Conservation (phyloP, 2,329 filamentous ascomycete genomes). For the Karstenula rhodostoma region DNA sequence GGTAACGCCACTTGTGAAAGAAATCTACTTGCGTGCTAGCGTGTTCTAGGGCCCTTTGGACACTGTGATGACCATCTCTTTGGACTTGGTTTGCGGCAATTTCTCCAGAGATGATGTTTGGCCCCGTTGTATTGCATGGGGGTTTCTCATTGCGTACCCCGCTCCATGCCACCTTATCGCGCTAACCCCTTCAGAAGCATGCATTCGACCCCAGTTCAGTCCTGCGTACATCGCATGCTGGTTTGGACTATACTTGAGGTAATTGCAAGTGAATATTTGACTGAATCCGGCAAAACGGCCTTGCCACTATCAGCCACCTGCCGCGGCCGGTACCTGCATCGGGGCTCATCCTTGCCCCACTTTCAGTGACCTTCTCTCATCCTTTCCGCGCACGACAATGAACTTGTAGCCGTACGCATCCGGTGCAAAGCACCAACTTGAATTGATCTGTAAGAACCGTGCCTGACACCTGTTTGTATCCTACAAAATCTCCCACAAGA, state of each 20-base stretch:
- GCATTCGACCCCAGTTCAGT: background rate
- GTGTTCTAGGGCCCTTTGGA: background rate
- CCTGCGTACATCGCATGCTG: too few relatives aligned
- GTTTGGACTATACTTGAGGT: too few relatives aligned
- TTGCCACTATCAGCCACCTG: background rate
- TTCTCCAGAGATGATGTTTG: background rate
- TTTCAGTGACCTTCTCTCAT: background rate
- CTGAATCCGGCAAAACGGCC: too few relatives aligned
- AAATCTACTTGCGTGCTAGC: constrained; percentile 2
- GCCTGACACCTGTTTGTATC: background rate
- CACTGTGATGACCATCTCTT: background rate
- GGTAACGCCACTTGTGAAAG: background rate
- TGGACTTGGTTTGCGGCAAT: background rate
- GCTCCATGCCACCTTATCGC: background rate
- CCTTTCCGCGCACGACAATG: background rate
- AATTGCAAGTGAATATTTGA: too few relatives aligned
- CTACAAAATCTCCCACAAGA: background rate
- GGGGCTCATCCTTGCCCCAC: background rate
- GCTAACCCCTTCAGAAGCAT: background rate
- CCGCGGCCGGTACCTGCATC: background rate
- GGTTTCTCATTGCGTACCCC: background rate
- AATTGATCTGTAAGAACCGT: background rate
- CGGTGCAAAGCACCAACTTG: background rate
- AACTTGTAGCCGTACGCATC: background rate
- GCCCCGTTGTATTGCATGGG: background rate